A percentile compares a stretch with the other conserved stretches of the same genome.
Evolutionary conservation across 768 basidiomycete genomes (phyloP).

Genomic region (Tricholomella constricta): DNA sequence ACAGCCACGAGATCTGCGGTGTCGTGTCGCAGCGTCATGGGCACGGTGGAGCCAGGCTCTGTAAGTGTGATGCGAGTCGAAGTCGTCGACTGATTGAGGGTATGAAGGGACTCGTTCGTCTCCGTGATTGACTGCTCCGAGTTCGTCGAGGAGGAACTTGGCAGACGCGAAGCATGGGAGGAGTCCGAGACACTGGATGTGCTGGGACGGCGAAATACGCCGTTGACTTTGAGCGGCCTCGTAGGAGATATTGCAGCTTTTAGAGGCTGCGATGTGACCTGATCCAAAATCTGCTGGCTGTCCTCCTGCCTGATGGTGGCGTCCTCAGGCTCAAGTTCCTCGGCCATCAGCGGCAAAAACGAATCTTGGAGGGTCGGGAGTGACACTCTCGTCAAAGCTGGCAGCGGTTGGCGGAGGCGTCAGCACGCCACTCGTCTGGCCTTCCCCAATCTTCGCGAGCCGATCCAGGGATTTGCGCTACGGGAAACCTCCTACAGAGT

Average conservation of each 20-base stretch:
- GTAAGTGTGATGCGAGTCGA: conserved; percentile 47
- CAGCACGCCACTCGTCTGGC: conserved; percentile 23
- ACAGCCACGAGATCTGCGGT: conserved; percentile 46
- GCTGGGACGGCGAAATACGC: conserved; percentile 9
- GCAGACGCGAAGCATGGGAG: conserved; percentile 1
- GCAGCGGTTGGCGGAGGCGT: conserved; percentile 37
- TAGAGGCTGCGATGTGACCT: not conserved
- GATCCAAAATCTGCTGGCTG: not conserved
- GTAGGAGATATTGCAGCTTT: not conserved
- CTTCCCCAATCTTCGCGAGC: conserved; percentile 46
- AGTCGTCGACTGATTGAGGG: not conserved
- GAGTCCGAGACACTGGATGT: conserved; percentile 8
- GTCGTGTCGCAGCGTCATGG: conserved; percentile 33
- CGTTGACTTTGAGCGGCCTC: conserved; percentile 9
- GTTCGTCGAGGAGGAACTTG: not conserved
- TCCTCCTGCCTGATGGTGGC: conserved; percentile 15
- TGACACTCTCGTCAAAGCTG: conserved; percentile 26
- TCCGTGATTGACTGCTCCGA: conserved; percentile 1
- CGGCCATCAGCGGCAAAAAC: conserved; percentile 14
- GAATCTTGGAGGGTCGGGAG: conserved; percentile 28
- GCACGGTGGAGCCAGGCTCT: conserved; percentile 35
- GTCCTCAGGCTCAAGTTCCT: conserved; percentile 16
- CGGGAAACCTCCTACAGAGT: conserved; percentile 53
- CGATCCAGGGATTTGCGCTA: conserved; percentile 49
- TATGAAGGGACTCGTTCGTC: not conserved